Percentiles rank a stretch among this genome's conserved stretches.
phyloP scores from a whole-genome alignment of 257 asterid genomes.

The Gentiana straminea region DNA sequence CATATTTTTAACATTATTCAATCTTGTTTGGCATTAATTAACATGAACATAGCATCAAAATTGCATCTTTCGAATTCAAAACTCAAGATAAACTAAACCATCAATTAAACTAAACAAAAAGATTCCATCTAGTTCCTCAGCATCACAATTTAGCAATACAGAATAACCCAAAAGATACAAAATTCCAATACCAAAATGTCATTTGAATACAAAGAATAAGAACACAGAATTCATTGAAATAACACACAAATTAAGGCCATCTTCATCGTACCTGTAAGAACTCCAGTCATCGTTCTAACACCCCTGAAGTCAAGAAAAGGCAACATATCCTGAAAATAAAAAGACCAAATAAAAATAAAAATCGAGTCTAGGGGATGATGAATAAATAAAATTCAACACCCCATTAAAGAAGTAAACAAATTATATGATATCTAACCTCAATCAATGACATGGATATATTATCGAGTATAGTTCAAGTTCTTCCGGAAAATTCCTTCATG shows the following conservation, averaged over 20 bases:
- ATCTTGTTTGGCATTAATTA: too few relatives aligned
- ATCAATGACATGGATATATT: slow-evolving; percentile 41
- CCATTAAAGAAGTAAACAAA: not conserved
- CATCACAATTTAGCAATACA: not conserved
- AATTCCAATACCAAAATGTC: too few relatives aligned
- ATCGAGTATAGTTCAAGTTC: not conserved
- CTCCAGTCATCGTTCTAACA: slow-evolving; percentile 21
- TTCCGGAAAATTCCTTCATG: slow-evolving; percentile 7
- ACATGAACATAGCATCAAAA: too few relatives aligned
- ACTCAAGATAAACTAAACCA: too few relatives aligned
- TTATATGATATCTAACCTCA: slow-evolving; percentile 33
- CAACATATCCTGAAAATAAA: slow-evolving; percentile 41
- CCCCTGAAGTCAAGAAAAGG: slow-evolving; percentile 35
- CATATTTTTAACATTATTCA: too few relatives aligned
- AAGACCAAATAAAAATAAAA: slow-evolving; percentile 7
- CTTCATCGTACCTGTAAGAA: slow-evolving; percentile 37
- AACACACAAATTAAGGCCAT: slow-evolving; percentile 1
- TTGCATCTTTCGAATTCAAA: too few relatives aligned
- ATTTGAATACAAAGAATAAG: too few relatives aligned
- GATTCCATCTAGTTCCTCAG: too few relatives aligned
- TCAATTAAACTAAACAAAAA: not conserved
- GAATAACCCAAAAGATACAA: not conserved
- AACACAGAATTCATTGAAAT: too few relatives aligned
- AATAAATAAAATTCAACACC: not conserved
- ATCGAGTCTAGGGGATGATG: not conserved